Conservation (phyloP, 768 basidiomycete species). For the Suillus bovinus region DNA sequence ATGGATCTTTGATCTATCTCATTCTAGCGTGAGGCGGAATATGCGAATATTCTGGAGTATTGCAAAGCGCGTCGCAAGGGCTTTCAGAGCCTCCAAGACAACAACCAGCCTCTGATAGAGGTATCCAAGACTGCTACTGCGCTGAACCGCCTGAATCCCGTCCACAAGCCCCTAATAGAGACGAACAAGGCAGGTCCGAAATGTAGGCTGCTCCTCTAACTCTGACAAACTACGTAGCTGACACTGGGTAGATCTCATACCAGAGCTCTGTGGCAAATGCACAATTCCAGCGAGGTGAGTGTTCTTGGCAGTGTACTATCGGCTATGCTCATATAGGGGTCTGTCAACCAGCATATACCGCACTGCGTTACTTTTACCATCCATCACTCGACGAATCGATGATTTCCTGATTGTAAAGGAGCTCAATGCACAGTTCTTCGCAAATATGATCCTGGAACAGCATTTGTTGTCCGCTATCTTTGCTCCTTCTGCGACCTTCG, state of each 20-base stretch:
- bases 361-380: slow-evolving; percentile 71
- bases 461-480: slow-evolving; percentile 67
- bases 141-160: slow-evolving; percentile 62
- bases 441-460: slow-evolving; percentile 58
- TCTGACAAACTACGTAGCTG: slow-evolving; percentile 24
- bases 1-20: slow-evolving; percentile 10
- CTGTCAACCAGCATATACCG: slow-evolving; percentile 55
- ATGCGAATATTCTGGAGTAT: slow-evolving; percentile 63
- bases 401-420: slow-evolving; percentile 76
- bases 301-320: neutral
- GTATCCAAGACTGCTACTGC: slow-evolving; percentile 52
- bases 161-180: slow-evolving; percentile 39
- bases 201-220: slow-evolving; percentile 45
- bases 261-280: slow-evolving; percentile 75
- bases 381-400: slow-evolving; percentile 70
- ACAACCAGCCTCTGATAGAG: slow-evolving; percentile 73
- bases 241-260: slow-evolving; percentile 65
- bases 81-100: slow-evolving; percentile 60
- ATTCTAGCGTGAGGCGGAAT: slow-evolving; percentile 59
- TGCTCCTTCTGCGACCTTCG: slow-evolving; percentile 66
- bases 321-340: neutral
- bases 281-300: slow-evolving; percentile 71
- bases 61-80: slow-evolving; percentile 61
- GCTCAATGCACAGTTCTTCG: slow-evolving; percentile 69
- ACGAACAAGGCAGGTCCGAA: slow-evolving; percentile 49